Base-by-base conservation (phyloP, 176 grass and related monocot species). In the Poa annua region DNA sequence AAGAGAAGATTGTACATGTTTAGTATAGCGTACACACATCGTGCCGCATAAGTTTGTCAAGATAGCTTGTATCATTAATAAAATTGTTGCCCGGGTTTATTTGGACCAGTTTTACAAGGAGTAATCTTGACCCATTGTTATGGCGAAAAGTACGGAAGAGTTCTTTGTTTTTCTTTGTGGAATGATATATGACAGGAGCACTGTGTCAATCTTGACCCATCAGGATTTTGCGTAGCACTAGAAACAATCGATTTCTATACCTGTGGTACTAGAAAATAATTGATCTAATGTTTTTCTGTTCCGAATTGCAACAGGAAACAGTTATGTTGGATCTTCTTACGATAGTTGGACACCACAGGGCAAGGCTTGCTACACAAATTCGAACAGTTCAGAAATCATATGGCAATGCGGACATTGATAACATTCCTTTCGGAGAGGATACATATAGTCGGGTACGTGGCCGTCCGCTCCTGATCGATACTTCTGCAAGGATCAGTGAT, bases 351-450 rank as follows among this genome's bases (percentile, higher is more conserved):
- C 89, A 99, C 82, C 96, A 99, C 84, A 83, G 88, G 76, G 93
- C 96, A 84, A 93, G 96, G 83, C 93, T 99, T 83, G 93, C 96
- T 48, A 99, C 93, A 81, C 96, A 94, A 82, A 99, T 99, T 71
- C 89, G 96, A 80, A 99, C 96, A 24, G 96, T 99, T 71, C 96
- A 99, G 75, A 99, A 99, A 90, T 87, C 90, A 78, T 99, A 99
- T 67, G 91, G 91, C 66, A 92, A 99, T 64, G 91, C 91, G 54
- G 91, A 99, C 47, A 85, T 90, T 11, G 93, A 96, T 65, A 99
- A 94, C 66, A 87, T 99, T 93, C 96, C 96, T 77, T 99, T 83
- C 81, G 89, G 90, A 74, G 93, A 99, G 68, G 92, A 79, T 21
- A 89, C 90, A n/a, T 92, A 90, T 67, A 89, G 66, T 57, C 91